These are phyloP conservation scores for Verruconis gallopava DNA, from an alignment of 2,329 filamentous ascomycete species.

Conservation along the genomic window DNA sequence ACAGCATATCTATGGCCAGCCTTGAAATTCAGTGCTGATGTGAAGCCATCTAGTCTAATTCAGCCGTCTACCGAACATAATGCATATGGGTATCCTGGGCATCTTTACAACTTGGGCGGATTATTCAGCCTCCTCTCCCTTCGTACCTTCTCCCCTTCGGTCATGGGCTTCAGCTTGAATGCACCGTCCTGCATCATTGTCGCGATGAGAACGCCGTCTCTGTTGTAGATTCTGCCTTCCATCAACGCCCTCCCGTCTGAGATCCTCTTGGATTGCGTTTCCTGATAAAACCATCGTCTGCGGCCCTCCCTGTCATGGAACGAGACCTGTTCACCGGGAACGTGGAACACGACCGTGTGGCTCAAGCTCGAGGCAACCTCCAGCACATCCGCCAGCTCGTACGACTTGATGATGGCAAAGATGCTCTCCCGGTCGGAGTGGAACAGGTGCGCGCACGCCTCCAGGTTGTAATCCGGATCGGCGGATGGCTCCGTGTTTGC, in stretches of 20 bases:
- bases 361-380: constrained; percentile 3
- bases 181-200: constrained; percentile 9
- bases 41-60: no score
- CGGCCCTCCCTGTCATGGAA: constrained; percentile 2
- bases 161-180: constrained; percentile 2
- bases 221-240: constrained; percentile 8
- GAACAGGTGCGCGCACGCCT: constrained; percentile 8
- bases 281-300: constrained; percentile 7
- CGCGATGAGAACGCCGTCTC: constrained; percentile 2
- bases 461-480: constrained; percentile 4
- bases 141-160: background rate
- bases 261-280: constrained; percentile 4
- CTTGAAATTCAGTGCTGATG: no score
- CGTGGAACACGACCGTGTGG: constrained; percentile 9
- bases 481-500: background rate
- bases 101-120: constrained; percentile 2
- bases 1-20: no score
- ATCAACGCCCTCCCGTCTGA: constrained; percentile 3
- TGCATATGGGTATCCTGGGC: no score
- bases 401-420: background rate
- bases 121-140: background rate
- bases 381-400: constrained; percentile 5
- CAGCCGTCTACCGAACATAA: no score
- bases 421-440: constrained; percentile 9
- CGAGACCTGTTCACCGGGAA: background rate